phyloP scores from a whole-genome alignment of 139 green algal genomes.

The Coccomyxa sp. region DNA sequence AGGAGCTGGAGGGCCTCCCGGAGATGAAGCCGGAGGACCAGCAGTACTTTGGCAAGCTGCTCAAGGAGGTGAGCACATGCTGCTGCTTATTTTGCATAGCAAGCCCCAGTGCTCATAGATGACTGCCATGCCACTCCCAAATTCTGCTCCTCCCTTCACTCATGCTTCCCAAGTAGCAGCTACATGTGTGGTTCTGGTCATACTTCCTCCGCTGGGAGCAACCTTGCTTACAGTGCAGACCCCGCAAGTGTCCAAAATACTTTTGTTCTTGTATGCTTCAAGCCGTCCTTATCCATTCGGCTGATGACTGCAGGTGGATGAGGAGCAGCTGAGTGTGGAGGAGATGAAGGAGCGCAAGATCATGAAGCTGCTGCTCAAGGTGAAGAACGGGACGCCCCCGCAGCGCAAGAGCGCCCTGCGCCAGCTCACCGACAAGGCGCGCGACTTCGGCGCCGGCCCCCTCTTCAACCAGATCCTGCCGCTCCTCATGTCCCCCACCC shows the following conservation, averaged over 20 bases:
- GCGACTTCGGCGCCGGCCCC: constrained; percentile 90
- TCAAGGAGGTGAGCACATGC: constrained; percentile 62
- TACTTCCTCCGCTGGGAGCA: neutral
- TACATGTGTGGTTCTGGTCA: too few species aligned
- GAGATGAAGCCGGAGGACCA: constrained; percentile 97
- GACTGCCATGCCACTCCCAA: too few species aligned
- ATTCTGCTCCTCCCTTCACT: too few species aligned
- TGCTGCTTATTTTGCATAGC: too few species aligned
- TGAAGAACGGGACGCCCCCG: constrained; percentile 98
- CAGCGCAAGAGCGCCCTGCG: constrained; percentile 94
- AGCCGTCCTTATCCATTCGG: too few species aligned
- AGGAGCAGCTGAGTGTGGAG: constrained; percentile 83
- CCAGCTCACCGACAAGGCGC: constrained; percentile 97
- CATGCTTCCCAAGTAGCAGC: too few species aligned
- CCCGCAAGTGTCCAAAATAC: too few species aligned
- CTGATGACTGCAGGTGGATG: constrained; percentile 79
- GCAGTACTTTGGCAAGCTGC: constrained; percentile 93
- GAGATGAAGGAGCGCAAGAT: constrained; percentile 97
- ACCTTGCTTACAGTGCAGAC: neutral
- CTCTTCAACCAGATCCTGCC: constrained; percentile 99
- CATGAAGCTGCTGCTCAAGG: constrained; percentile 98
- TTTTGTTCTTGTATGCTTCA: too few species aligned
- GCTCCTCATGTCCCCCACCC: constrained; percentile 96
- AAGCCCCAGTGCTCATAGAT: too few species aligned
- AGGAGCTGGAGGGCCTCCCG: constrained; percentile 80